Evolutionary conservation across 2,329 filamentous ascomycete species (phyloP).

Genomic region (Apiospora phragmitis): DNA sequence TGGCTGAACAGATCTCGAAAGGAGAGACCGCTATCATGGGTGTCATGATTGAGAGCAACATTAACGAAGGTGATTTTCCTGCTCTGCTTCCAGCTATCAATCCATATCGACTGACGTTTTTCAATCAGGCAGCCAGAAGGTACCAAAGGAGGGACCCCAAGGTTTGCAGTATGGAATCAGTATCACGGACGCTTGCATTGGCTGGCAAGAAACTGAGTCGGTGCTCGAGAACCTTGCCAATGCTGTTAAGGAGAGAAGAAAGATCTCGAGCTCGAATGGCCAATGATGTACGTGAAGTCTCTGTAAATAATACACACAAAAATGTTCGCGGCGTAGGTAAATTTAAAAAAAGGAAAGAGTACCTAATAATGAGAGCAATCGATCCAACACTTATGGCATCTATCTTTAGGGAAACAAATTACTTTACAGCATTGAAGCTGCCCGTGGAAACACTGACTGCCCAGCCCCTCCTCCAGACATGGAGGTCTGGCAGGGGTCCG

Average conservation of each 20-base stretch:
- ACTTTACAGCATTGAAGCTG: background rate
- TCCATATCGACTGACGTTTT: conserved; percentile 27
- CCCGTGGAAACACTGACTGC: background rate
- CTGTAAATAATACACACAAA: conserved; percentile 3
- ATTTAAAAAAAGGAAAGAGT: background rate
- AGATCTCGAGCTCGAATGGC: conserved; percentile 35
- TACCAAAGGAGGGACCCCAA: conserved; percentile 80
- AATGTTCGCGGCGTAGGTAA: background rate
- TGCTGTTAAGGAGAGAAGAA: conserved; percentile 75
- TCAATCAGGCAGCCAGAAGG: conserved; percentile 76
- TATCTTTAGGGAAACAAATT: background rate
- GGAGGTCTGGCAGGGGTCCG: background rate
- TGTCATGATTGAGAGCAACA: conserved; percentile 98
- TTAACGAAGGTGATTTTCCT: conserved; percentile 74
- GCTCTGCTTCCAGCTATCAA: background rate
- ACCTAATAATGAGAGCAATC: background rate
- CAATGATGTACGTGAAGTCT: conserved; percentile 13
- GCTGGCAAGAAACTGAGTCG: conserved; percentile 84
- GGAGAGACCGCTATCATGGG: conserved; percentile 91
- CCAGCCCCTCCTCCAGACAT: background rate
- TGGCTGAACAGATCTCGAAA: conserved; percentile 81
- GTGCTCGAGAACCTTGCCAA: conserved; percentile 78
- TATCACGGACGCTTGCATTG: conserved; percentile 96
- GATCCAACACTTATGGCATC: background rate
- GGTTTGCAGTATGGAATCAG: conserved; percentile 91